phyloP scores from a whole-genome alignment of 1,139 yeast genomes.

The Meyerozyma smithsonii region DNA sequence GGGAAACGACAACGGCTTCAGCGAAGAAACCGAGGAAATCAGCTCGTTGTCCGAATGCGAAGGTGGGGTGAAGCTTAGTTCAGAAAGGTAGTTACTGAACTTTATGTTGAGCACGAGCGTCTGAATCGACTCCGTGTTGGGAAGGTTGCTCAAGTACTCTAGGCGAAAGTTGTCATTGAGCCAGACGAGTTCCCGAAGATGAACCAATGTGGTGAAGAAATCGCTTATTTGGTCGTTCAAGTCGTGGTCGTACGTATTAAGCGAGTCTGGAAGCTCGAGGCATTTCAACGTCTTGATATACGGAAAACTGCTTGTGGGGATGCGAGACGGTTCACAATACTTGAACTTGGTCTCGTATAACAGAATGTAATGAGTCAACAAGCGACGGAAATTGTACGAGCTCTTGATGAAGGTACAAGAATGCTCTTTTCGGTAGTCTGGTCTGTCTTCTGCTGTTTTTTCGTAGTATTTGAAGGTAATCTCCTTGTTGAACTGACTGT shows the following conservation, averaged over 20 bases:
- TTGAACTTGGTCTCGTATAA: conserved; percentile 3
- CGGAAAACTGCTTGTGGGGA: conserved; percentile 7
- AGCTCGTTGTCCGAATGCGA: background rate
- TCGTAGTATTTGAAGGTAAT: conserved; percentile 12
- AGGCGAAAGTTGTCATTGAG: conserved; percentile 28
- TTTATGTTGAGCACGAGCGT: conserved; percentile 24
- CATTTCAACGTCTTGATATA: conserved; percentile 20
- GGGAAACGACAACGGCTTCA: conserved; percentile 16
- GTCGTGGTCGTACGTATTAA: conserved; percentile 27
- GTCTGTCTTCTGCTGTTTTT: conserved; percentile 6
- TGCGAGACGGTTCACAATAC: background rate
- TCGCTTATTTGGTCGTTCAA: conserved; percentile 14
- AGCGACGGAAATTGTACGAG: conserved; percentile 29
- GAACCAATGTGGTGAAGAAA: conserved; percentile 18
- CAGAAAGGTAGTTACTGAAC: conserved; percentile 17
- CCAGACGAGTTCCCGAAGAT: conserved; percentile 30
- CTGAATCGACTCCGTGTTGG: conserved; percentile 15
- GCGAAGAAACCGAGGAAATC: background rate
- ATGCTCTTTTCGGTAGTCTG: conserved; percentile 7
- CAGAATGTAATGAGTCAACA: conserved; percentile 16
- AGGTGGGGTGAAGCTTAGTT: conserved; percentile 6
- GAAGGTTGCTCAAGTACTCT: conserved; percentile 20
- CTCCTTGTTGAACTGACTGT: conserved; percentile 33
- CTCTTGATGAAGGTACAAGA: conserved; percentile 31
- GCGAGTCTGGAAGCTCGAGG: conserved; percentile 31